Conservation (phyloP, 108 stramenopile species). For the Nitzschia sp. region DNA sequence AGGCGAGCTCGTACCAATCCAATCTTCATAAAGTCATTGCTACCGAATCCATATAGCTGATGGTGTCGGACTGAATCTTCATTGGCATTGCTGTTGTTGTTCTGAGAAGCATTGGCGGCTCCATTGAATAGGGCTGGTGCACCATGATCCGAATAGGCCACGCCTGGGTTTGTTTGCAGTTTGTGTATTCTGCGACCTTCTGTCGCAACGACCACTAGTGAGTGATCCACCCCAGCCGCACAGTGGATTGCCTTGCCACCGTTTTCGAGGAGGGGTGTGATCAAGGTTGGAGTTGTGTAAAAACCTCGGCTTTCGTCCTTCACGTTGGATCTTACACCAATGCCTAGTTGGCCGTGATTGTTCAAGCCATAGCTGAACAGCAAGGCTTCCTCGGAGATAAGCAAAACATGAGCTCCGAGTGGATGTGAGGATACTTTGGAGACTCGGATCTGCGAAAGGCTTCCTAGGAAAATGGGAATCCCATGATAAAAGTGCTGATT, state of each 20-base stretch:
- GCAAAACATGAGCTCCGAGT: conserved; percentile 70
- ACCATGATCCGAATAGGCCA: conserved; percentile 31
- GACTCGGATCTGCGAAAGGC: conserved; percentile 68
- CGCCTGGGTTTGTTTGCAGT: conserved; percentile 22
- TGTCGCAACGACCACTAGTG: conserved; percentile 73
- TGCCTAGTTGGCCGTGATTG: conserved; percentile 75
- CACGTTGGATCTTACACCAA: conserved; percentile 43
- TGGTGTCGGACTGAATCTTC: conserved; percentile 55
- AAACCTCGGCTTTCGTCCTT: conserved; percentile 28
- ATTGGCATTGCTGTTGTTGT: background rate
- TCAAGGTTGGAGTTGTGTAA: conserved; percentile 58
- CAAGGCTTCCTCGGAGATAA: conserved; percentile 75
- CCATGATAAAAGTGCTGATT: conserved; percentile 52
- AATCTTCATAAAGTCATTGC: conserved; percentile 74
- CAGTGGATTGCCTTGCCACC: conserved; percentile 80
- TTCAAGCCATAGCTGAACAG: conserved; percentile 82
- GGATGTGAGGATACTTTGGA: conserved; percentile 77
- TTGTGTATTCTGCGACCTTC: conserved; percentile 52
- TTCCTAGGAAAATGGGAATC: conserved; percentile 66
- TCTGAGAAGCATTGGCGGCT: background rate
- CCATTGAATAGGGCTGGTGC: background rate
- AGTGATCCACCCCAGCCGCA: conserved; percentile 81
- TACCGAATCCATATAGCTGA: conserved; percentile 85
- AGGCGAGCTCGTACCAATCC: conserved; percentile 51
- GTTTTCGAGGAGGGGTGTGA: conserved; percentile 81